Base-by-base conservation (phyloP, 805 yeast genomes). In the Sporopachydermia lactativora region DNA sequence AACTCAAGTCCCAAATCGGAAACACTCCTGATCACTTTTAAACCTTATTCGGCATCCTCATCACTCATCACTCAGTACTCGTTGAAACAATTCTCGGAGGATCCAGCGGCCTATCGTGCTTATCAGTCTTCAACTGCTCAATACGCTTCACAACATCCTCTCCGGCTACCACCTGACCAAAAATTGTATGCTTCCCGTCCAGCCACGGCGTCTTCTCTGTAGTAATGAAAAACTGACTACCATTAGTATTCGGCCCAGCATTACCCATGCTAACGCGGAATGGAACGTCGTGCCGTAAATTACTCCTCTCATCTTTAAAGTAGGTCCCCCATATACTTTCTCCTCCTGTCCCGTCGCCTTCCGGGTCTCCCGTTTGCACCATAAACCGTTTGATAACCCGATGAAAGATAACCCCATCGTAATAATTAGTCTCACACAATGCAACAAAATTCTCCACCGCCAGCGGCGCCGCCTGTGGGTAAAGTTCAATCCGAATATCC, bases 341-440 rank as follows among this genome's bases (percentile, higher is more conserved):
- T 3, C 66, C 66, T 4, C 66, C 66, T 1, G 64, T 58, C 4
- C 66, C 66, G 42, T 60, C 60, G 4, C 66, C 66, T 3, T 48
- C 41, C 39, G 75, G 77, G 56, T 73, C 79, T 17, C 79, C 79
- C 36, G 73, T 73, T 52, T 73, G 79, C 47, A 75, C 66, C 78
- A 73, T 73, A 48, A 73, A 73, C 40, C 64, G 66, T 46, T 67
- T 63, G 47, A 73, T 71, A 14, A 73, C 50, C 14, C 57, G 43
- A 41, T 60, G 64, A 47, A 59, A 57, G 5, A 58, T 58, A 14
- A 61, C 47, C 17, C 55, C 49, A 45, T 67, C 55, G 51, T 67
- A 67, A 46, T 64, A 68, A 11, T 61, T 61, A 3, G 51, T 52
- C 24, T 47, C 37, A 46, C 67, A 60, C 15, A 60, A 54, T 16